Evolutionary conservation across 116 monocot species (phyloP), one percentile per base, ranked within the genome.

Genomic region (Trichopus zeylanicus): DNA sequence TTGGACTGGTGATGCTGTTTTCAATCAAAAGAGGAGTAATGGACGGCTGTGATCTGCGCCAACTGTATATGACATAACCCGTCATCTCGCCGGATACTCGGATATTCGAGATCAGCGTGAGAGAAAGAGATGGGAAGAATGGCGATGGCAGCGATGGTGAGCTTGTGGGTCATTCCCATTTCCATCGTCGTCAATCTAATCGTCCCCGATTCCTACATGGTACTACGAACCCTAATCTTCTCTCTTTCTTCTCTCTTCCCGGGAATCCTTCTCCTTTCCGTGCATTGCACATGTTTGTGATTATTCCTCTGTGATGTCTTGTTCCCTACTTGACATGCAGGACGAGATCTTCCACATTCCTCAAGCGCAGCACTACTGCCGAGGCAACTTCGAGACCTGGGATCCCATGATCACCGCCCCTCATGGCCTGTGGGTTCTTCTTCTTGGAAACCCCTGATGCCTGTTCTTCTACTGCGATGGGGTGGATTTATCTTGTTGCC

Each of bases 341-440:
- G 98, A 98, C 55, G 98, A 98, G 76, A 85, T 91, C 68, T 98
- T 98, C 60, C 91, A 91, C 67, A 60, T 98, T 22, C 98, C 88
- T 37, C 88, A 98, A 65, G 92, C 78, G 29, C 84, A 88, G 59
- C 48, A 60, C 29, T 91, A 98, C 72, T 98, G 98, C 67, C 33
- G 57, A 26, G 88, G 98, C 22, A 71, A 91, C 48, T 85, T 91
- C 67, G 51, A 66, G 27, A 70, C 62, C 31, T 98, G 98, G 98
- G 88, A 98, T 88, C 91, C 98, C 48, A 98, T 91, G 98, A 98
- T 91, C 67, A 98, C 98, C 51, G 88, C 98, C 30, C 98, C 88
- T 62, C 98, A 91, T 67, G 98, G 98, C 48, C 46, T 98, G 98
- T 91, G 51, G 79, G 87, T 65, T 56, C 7, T 27, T 2, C 26